Conservation (phyloP, 495 filamentous ascomycete species). For the Platismatia glauca region DNA sequence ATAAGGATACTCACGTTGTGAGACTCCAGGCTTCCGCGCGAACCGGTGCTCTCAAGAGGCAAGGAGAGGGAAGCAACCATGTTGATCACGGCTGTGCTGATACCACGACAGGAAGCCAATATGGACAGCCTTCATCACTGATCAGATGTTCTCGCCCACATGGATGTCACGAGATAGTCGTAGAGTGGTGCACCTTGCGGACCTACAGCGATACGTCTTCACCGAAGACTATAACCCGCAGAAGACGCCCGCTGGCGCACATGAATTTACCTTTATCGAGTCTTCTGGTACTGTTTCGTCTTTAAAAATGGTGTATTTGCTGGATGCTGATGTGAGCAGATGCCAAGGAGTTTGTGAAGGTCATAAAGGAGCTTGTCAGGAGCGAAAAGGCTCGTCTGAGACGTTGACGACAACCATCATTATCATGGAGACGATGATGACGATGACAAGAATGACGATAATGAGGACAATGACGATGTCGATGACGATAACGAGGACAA, state of each 20-base stretch:
- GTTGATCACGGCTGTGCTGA: background rate
- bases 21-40: slow-evolving; percentile 37
- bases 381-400: too few species aligned
- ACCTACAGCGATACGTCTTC: slow-evolving; percentile 55
- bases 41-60: slow-evolving; percentile 4
- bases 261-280: slow-evolving; percentile 34
- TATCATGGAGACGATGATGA: too few species aligned
- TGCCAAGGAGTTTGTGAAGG: background rate
- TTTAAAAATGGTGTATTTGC: background rate
- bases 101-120: slow-evolving; percentile 42
- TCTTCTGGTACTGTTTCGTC: slow-evolving; percentile 24
- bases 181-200: slow-evolving; percentile 50
- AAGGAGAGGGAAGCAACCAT: background rate
- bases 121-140: slow-evolving; percentile 71
- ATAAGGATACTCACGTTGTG: slow-evolving; percentile 52
- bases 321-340: background rate
- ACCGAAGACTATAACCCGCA: slow-evolving; percentile 47
- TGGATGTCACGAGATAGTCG: slow-evolving; percentile 48
- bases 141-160: slow-evolving; percentile 43
- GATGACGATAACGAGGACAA: background rate
- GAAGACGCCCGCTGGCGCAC: slow-evolving; percentile 29
- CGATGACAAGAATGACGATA: background rate
- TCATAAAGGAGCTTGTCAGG: background rate
- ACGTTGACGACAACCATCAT: background rate
- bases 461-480: background rate